These are phyloP conservation scores for Aureobasidium sp. DNA, from an alignment of 2,329 filamentous ascomycete genomes.

Conservation along the genomic window DNA sequence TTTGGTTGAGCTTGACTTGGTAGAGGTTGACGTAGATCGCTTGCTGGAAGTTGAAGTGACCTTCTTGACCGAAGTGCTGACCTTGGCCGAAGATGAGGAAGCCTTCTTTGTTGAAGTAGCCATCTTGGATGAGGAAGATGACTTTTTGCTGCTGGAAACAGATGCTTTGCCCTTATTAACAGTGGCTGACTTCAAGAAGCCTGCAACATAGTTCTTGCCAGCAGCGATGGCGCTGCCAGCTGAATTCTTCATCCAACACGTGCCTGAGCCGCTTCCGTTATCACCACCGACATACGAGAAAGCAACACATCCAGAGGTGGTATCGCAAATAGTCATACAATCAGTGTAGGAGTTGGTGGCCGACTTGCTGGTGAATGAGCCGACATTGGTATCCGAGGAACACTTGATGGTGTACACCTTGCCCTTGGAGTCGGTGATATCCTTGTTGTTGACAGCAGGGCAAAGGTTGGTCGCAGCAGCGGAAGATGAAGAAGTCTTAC, in stretches of 20 bases:
- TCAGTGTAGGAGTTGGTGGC: slow-evolving; percentile 12
- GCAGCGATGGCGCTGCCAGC: slow-evolving; percentile 8
- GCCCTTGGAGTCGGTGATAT: slow-evolving; percentile 16
- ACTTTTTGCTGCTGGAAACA: no score
- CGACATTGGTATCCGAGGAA: slow-evolving; percentile 8
- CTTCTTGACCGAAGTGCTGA: neutral
- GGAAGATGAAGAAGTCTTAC: neutral
- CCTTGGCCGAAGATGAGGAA: neutral
- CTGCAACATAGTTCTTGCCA: slow-evolving; percentile 10
- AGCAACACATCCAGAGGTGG: slow-evolving; percentile 11
- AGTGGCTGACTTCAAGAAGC: neutral
- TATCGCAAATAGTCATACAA: slow-evolving; percentile 12
- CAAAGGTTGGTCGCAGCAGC: slow-evolving; percentile 12
- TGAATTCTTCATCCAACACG: slow-evolving; percentile 14
- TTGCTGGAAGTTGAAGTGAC: no score
- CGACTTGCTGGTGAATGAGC: slow-evolving; percentile 10
- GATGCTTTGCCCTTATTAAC: no score
- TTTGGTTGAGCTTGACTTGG: slow-evolving; percentile 4
- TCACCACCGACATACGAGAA: slow-evolving; percentile 14
- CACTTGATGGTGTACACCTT: slow-evolving; percentile 12
- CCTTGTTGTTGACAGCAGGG: slow-evolving; percentile 16
- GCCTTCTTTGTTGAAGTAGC: neutral
- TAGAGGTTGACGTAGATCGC: neutral
- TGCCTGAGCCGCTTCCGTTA: slow-evolving; percentile 2
- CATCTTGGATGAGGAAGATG: neutral